Base-by-base conservation (phyloP, 192 early-diverging fungal genomes). In the Diversispora eburnea region DNA sequence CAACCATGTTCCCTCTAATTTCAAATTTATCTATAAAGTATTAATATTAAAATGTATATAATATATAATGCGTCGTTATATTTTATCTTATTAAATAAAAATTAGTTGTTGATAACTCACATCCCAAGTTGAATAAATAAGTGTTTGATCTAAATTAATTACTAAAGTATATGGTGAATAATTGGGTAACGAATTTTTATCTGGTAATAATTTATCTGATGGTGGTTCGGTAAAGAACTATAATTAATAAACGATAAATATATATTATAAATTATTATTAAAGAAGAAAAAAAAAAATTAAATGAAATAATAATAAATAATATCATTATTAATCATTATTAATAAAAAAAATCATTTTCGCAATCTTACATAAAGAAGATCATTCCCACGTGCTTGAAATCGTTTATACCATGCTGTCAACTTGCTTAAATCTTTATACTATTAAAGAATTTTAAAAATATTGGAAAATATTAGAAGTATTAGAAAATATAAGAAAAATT, bases 101-200 rank as follows among this genome's bases (percentile, higher is more conserved):
- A 4, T 54, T 8, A 41, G 5, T 19, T 45, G 9, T 45, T 20
- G 15, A 7, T 25, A 47, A 87, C 82, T 83, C 79, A 91, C 90
- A 80, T 94, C 87, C 97, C 97, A 99, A 69, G 89, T 93, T 72
- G 95, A 88, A 75, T 97, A 92, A 45, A 95, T 87, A 78, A 99
- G 81, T 52, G 95, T 93, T 74, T 99, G 95, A 70, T 94, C 94
- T 76, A 99, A 78, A 76, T 97, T 97, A 70, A 99, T 88, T 66
- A 95, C 95, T 55, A 99, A 85, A 22, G 98, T 99, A 77, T 95
- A 92, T 39, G 90, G 91, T 64, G 88, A 87, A 84, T 95, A 97
- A 66, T 20, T 61, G 49, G 89, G 91, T 47, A 89, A 90, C 33
- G 94, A 91, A 8, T 95, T 82, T 56, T 92, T 90, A 67, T 98